Base-by-base conservation (phyloP, 169 alveolate species). In the Plasmodium inui region DNA sequence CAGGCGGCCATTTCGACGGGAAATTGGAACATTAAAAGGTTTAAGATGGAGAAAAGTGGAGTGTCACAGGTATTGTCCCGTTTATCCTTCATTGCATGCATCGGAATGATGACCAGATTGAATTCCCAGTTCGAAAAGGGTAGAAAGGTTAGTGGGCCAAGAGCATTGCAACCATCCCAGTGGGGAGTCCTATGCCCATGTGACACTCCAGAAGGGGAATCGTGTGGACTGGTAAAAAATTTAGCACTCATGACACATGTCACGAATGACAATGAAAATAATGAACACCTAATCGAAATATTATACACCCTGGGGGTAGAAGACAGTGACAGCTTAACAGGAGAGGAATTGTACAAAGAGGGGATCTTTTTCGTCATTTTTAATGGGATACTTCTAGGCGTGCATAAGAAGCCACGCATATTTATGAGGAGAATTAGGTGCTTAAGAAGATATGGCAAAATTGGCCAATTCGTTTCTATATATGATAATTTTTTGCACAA, bases 181-280 rank as follows among this genome's bases (percentile, higher is more conserved):
- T 99, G 99, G 99, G 99, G 99, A 7, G 98, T 99, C 96, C 92
- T 99, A 14, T 99, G 99, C 85, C 99, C 99, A 1, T 98, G 99
- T 92, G 99, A 99, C 95, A 99, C 99, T 3, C 99, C 99, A 2
- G 99, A 99, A 89, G 99, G 99, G 1, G 99, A 98, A 92, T 97
- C 99, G 39, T 99, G 99, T 92, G 99, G 99, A 10, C 95, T 99
- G 19, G 99, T 99, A 14, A 99, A 99, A 95, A 98, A 98, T 95
- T 97, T 99, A 83, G 99, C 99, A 2, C 92, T 99, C 79, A 97
- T 99, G 96, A 98, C 99, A 17, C 99, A 99, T 96, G 99, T 99
- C n/a, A 99, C 99, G 2, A 98, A 98, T n/a, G 99, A 98, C 84
- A 98, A 97, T 83, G 98, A 96, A 41, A 98, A 98, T 84, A 96